Base-by-base conservation (phyloP, 208 protist species). In the Wallacemonas collosoma region DNA sequence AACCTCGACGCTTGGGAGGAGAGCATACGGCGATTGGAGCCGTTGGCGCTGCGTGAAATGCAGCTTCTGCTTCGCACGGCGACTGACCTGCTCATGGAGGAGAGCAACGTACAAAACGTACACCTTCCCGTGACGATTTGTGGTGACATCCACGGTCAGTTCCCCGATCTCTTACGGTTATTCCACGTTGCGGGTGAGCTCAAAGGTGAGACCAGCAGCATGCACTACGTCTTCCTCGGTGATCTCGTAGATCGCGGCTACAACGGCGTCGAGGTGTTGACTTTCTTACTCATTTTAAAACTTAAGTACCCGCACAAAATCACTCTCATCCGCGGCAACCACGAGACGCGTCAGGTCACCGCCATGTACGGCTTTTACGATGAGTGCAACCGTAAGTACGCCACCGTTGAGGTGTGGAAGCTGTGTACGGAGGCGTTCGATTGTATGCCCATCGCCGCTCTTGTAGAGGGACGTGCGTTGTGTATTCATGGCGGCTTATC, bases 141-240 rank as follows among this genome's bases (percentile, higher is more conserved):
- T 80, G 99, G 99, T 9, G 99, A 99, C 78, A 98, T 99, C 75
- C 99, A 99, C 80, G 99, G 99, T 6, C 98, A 99, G 91, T 99
- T 99, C 62, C 94, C 93, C 61, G 98, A 99, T 81, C 86, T 99
- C 9, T 85, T 99, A 26, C 85, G 98, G 41, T 83, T 99, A 14
- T 99, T 99, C 80, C 76, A 97, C 48, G 87, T 98, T 39, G 94
- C 95, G 14, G 98, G 98, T 8, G 86, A 94, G 56, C 75, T 97
- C 38, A 79, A 85, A 17, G 77, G 68, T 9, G 79, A 87, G 58
- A 83, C 47, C 45, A 71, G 71, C 3, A 87, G 81, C 72, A 95
- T 86, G 80, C 81, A 91, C 71, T 97, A 98, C 78, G 68, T 98
- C n/a, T 97, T 97, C 77, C 75, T 98, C 35, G 98, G 97, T 36